Base-by-base conservation (phyloP, 2,329 filamentous ascomycete species). In the Sporothrix euskadiensis region DNA sequence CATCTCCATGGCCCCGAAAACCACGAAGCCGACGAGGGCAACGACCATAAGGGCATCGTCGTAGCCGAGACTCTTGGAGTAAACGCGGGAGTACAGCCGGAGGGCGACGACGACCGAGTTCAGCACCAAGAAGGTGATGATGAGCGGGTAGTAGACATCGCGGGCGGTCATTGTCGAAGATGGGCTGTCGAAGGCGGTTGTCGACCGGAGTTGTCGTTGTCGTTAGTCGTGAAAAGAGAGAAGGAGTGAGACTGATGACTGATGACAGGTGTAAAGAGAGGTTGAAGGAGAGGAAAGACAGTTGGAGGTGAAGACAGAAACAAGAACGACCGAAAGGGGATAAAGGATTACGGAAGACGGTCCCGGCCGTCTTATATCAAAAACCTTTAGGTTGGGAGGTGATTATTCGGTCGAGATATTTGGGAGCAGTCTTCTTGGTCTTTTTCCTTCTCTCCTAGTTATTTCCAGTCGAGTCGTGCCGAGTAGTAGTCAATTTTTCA, bases 61-160 rank as follows among this genome's bases (percentile, higher is more conserved):
- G 49, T 57, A 68, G 35, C 72, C 72, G 44, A 71, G 16, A 16
- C 68, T 66, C 54, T 68, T 57, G 16, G 52, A 68, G 10, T 2
- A 57, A 9, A 71, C 4, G 16, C 72, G 68, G 57, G 69, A 54
- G 39, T 66, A 73, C 4, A 73, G n/a, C 6, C 72, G 68, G 22
- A 71, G 68, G 22, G 2, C 35, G 44, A 73, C 72, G 19, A 73
- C 72, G 7, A 56, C 30, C 1, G 49, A 49, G 54, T 73, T 68
- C 52, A 73, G 16, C n/a, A 73, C 72, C 14, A 73, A 7, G 41
- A 73, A 73, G 26, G 72, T 71, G 69, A 71, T 73, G 10, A 73
- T 71, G 69, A 71, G 68, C 22, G 72, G 72, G 14, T 71, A 71
- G 72, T 71, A 73, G 39, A 57, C 68, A 54, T 73, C 72, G 49